Base-by-base conservation (phyloP, 2,329 filamentous ascomycete genomes). In the Colletotrichum sojae region DNA sequence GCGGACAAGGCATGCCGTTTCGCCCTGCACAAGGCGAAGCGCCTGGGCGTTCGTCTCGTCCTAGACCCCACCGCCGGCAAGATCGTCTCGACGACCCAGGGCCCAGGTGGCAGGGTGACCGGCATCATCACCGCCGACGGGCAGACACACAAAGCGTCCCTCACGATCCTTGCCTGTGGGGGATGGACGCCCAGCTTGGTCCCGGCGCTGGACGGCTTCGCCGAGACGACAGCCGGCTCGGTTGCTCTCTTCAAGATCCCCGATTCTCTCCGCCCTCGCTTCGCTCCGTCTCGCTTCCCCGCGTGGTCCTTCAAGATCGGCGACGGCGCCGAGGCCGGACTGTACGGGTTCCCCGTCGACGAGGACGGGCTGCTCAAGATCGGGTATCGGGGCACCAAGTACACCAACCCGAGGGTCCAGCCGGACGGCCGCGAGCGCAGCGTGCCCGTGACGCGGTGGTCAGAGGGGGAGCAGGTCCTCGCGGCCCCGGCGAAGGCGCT, bases 311-410 rank as follows among this genome's bases (percentile, higher is more conserved):
- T 78, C 75, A 80, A 79, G 6, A 77, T 79, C 16, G 73, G 75
- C 20, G 60, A 73, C 15, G 73, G 73, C 8, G 73, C 69, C 5
- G 73, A 78, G 8, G 83, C 82, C 0, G 84, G 83, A 1, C 75
- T 86, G 0, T 85, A 86, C 70, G 85, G 85, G 16, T 86, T 88
- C 53, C 80, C 86, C 0, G 73, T 80, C 0, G 80, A 82, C 22
- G 76, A 81, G 9, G 71, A 82, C 3, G 82, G 85, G 0, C 72
- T 80, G n/a, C 72, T 87, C 58, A 86, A 87, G 72, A 80, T 85
- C 66, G 86, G 83, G 2, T 89, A 83, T 67, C 80, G 86, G 1
- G 84, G 83, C 1, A 85, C 79, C 0, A 88, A 88, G 73, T 86
- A 80, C 72, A 84, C 84, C 2, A 85, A 86, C 67, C 82, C 81